Evolutionary conservation across 2,329 filamentous ascomycete species (phyloP).

Genomic region (Cucurbitaria berberidis): DNA sequence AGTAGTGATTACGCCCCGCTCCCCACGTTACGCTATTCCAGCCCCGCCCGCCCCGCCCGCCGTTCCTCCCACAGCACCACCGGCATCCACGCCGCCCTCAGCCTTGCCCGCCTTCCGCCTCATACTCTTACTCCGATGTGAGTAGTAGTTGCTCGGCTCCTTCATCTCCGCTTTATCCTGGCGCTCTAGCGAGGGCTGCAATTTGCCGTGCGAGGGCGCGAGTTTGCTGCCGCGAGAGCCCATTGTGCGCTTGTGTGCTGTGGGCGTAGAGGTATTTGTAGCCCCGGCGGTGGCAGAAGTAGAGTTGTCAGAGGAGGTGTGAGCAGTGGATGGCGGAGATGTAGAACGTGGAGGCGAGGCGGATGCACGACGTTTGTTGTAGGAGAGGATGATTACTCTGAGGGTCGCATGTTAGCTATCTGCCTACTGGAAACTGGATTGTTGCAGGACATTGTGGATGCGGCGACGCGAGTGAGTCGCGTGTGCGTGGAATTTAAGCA

Average conservation of each 20-base stretch:
- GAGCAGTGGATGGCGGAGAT: background rate
- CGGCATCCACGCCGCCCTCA: conserved; percentile 16
- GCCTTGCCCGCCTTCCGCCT: conserved; percentile 37
- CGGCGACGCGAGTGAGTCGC: no score
- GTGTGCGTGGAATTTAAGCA: no score
- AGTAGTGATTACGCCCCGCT: no score
- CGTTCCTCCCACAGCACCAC: conserved; percentile 12
- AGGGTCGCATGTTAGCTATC: background rate
- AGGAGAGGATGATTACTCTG: conserved; percentile 27
- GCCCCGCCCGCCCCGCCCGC: conserved; percentile 16
- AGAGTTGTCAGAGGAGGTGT: background rate
- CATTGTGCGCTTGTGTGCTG: conserved; percentile 21
- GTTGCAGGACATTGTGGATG: background rate
- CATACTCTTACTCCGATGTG: conserved; percentile 42
- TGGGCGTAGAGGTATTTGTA: background rate
- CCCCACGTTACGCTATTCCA: background rate
- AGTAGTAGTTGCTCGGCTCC: conserved; percentile 44
- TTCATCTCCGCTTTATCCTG: conserved; percentile 45
- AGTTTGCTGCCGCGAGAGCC: conserved; percentile 40
- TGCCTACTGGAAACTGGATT: background rate
- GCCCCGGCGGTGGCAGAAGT: background rate
- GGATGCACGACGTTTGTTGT: conserved; percentile 14
- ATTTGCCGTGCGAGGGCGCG: conserved; percentile 23
- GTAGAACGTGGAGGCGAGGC: conserved; percentile 6
- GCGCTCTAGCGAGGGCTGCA: conserved; percentile 32